These are phyloP conservation scores for Leptodermis oblonga DNA, from an alignment of 257 asterid genomes.

Conservation along the genomic window DNA sequence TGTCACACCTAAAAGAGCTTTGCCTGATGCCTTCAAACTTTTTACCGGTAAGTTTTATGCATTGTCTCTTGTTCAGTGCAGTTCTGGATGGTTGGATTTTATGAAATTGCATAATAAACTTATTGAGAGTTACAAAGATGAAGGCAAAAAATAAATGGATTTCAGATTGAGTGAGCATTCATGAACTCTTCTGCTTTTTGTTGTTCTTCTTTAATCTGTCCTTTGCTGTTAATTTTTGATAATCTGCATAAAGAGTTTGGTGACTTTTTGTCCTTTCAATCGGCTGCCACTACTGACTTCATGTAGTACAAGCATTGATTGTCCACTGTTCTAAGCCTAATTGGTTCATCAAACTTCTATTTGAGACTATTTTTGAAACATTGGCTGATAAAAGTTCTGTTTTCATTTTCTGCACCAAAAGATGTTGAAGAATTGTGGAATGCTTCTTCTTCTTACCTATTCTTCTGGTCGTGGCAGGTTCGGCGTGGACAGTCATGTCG, in stretches of 20 bases:
- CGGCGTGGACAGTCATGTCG: conserved; percentile 93
- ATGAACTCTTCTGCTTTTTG: neutral
- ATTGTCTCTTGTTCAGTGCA: neutral
- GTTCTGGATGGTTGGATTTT: neutral
- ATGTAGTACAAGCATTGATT: neutral
- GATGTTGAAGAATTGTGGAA: neutral
- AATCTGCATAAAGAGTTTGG: neutral
- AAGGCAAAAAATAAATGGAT: neutral
- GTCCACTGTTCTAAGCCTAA: neutral
- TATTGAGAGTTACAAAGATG: neutral
- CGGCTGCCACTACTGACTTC: neutral
- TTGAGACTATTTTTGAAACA: neutral
- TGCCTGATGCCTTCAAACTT: conserved; percentile 54
- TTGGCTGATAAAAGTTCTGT: neutral
- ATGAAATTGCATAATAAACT: neutral
- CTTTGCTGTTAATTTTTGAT: neutral
- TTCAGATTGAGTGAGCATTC: neutral
- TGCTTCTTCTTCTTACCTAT: neutral
- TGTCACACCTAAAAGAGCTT: conserved; percentile 34
- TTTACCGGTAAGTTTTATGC: conserved; percentile 68
- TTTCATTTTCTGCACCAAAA: neutral
- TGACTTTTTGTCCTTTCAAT: too few relatives aligned
- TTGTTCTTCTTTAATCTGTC: neutral
- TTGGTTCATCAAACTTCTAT: neutral
- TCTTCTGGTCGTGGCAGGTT: conserved; percentile 47